phyloP scores from a whole-genome alignment of 2,329 filamentous ascomycete species.

The Ophioceras dolichostomum region DNA sequence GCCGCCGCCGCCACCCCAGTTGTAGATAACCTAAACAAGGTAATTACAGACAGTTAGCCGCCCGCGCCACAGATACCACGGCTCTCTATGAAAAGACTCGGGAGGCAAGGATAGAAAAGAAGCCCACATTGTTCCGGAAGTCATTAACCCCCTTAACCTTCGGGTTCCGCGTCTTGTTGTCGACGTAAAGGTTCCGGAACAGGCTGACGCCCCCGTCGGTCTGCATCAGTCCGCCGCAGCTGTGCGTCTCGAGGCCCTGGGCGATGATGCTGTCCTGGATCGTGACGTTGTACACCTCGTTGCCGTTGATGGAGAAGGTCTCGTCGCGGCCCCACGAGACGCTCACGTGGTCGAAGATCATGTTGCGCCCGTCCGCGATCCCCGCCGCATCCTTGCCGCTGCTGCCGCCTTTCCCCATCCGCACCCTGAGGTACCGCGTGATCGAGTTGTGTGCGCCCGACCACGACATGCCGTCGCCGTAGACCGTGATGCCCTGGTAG shows the following conservation, averaged over 20 bases:
- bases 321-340: slow-evolving; percentile 44
- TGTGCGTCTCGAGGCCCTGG: slow-evolving; percentile 40
- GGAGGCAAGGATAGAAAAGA: too few relatives aligned
- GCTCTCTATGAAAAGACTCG: neutral
- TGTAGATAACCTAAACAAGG: slow-evolving; percentile 43
- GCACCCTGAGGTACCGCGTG: slow-evolving; percentile 40
- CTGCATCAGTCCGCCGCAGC: slow-evolving; percentile 37
- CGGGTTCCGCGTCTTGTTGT: slow-evolving; percentile 44
- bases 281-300: slow-evolving; percentile 32
- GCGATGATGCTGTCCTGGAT: slow-evolving; percentile 40
- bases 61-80: too few relatives aligned
- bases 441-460: slow-evolving; percentile 39
- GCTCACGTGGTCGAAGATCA: slow-evolving; percentile 44
- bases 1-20: slow-evolving; percentile 40
- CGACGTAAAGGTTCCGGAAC: slow-evolving; percentile 42
- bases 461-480: slow-evolving; percentile 40
- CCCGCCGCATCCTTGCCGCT: slow-evolving; percentile 40
- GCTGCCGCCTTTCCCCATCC: slow-evolving; percentile 37
- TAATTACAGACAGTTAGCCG: too few relatives aligned
- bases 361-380: slow-evolving; percentile 37
- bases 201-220: slow-evolving; percentile 34
- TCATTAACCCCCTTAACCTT: slow-evolving; percentile 45
- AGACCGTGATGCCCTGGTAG: slow-evolving; percentile 34
- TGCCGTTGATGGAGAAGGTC: slow-evolving; percentile 38
- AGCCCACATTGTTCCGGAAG: slow-evolving; percentile 29